Evolutionary conservation across 345 rosid genomes (phyloP), one percentile per base, ranked within the genome.

Genomic region (Kandelia obovata): DNA sequence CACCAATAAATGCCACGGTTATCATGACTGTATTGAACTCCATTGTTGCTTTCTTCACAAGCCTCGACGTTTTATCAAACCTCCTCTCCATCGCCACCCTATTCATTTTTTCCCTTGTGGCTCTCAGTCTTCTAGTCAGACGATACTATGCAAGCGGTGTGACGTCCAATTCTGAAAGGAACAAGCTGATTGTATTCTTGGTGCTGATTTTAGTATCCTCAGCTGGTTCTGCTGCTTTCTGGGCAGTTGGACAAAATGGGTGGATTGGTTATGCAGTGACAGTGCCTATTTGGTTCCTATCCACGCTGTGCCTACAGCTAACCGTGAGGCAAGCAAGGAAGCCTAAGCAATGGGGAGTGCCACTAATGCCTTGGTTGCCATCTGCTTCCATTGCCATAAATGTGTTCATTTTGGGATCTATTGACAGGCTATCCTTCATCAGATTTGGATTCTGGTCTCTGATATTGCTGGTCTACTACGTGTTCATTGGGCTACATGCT

Each of bases 21-120:
- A 31, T 67, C 46, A 74, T 74, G 77, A 74, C 72, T 2, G 15
- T 74, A 21, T 72, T 68, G 31, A 74, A 74, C 66, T 74, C 68
- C 23, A 11, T 68, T 30, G 59, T 68, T 11, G 77, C 68, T 53
- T 62, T 67, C 68, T 68, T 74, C 39, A 68, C 77, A 1, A 67
- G 64, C 72, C 71, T 74, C 27, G 72, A 74, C 31, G 64, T 74
- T 46, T 31, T 74, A 51, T 32, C 77, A 23, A 61, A 62, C 57
- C 77, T 74, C 21, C 72, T 74, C 3, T 74, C 77, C 5, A 74
- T 74, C 27, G 21, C 77, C 23, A 74, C 77, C 27, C 72, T 74
- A 28, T 62, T 74, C 64, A 67, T 68, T 23, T 74, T 74, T 53
- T 60, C 77, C 3, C 77, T 74, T 0, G 72, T 74, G 27, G 72